phyloP scores from a whole-genome alignment of 2,329 filamentous ascomycete species.

The Ceratocystis harringtonii region DNA sequence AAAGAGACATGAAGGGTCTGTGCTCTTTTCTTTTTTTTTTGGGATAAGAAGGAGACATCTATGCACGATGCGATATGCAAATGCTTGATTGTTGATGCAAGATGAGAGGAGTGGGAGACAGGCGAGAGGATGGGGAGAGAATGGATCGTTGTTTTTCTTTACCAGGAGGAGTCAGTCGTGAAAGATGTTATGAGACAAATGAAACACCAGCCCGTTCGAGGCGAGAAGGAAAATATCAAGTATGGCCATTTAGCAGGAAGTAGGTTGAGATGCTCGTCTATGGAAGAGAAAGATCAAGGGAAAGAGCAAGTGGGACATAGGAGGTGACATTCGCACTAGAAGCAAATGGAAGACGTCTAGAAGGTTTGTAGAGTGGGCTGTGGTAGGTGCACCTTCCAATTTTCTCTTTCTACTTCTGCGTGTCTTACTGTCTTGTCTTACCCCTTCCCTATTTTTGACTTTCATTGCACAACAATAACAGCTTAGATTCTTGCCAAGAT shows the following conservation, averaged over 20 bases:
- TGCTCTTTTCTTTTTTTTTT: not conserved
- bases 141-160: not conserved
- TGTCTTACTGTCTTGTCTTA: no score
- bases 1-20: no score
- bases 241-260: no score
- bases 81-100: not conserved
- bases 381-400: no score
- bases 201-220: no score
- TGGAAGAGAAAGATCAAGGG: not conserved
- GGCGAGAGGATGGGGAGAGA: no score
- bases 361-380: not conserved
- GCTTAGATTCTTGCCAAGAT: no score
- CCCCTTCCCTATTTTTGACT: no score
- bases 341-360: conserved; percentile 7
- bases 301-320: not conserved
- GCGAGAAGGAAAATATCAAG: no score
- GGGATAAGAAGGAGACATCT: not conserved
- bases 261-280: no score
- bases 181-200: not conserved
- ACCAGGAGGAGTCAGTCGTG: not conserved
- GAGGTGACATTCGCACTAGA: not conserved
- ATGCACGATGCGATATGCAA: not conserved
- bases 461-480: no score
- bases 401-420: no score
- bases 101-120: not conserved